Evolutionary conservation across 768 basidiomycete species (phyloP), one percentile per base, ranked within the genome.

Genomic region (Suillus sp.): DNA sequence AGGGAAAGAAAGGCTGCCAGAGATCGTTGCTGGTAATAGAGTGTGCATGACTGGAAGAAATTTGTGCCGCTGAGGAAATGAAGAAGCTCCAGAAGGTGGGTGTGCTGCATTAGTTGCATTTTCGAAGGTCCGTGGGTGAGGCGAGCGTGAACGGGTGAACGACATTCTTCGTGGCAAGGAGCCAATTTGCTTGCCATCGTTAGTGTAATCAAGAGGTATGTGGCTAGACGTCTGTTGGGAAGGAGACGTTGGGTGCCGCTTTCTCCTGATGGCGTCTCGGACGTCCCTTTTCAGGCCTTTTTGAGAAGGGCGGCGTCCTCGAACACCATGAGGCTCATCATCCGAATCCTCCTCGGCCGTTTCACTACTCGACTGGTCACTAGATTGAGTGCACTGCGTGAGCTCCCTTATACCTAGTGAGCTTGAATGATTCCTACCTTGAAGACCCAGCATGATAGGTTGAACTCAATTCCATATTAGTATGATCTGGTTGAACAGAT

Each of bases 391-490:
- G 30, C 16, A n/a, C 48, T 27, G 35, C 16, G 50, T 85, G 64
- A 71, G 63, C 38, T 48, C 32, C 30, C 58, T 25, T 47, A 14
- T 47, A n/a, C 35, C n/a, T 54, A 1, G 6, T n/a, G 18, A 50
- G 62, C 5, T 61, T 8, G 10, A 56, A 60, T 22, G 64, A 40
- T 27, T 18, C 84, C 65, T 69, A 90, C 91, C 89, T 86, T 11
- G 91, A 93, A 38, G 91, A 91, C 51, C 92, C 92, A 34, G 88
- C 92, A 63, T 92, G 89, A 76, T 94, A 94, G 67, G 92, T 93
- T 14, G 92, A 93, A 70, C 91, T 94, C 87, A 92, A 86, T 67
- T 88, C 92, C 67, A 86, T 70, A 64, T 75, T 75, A 62, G 77
- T 74, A 45, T 67, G 66, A 34, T 72, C 64, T 27, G 71, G 74